Percentiles rank a stretch among this genome's conserved stretches.
phyloP scores from a whole-genome alignment of 2,329 filamentous ascomycete genomes.

The Xylaria multiplex region DNA sequence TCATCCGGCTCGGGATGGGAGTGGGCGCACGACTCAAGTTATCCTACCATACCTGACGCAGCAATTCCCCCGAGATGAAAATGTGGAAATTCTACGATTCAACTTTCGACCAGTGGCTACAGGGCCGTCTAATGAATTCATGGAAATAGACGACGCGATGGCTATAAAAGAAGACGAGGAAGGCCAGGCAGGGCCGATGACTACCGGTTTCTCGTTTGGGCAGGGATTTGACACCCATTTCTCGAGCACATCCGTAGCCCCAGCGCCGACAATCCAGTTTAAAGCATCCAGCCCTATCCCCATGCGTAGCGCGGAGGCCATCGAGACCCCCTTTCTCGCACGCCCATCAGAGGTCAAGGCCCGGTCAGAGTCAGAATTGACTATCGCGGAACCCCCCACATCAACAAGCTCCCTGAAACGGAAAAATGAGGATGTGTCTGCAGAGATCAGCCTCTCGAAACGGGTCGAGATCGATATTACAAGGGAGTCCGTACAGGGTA shows the following conservation, averaged over 20 bases:
- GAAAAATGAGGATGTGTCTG: constrained; percentile 54
- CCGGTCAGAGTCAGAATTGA: constrained; percentile 33
- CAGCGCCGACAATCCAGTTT: constrained; percentile 25
- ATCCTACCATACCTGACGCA: constrained; percentile 82
- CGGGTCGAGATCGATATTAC: constrained; percentile 50
- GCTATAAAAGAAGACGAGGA: constrained; percentile 48
- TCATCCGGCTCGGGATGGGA: constrained; percentile 74
- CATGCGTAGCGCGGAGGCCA: constrained; percentile 26
- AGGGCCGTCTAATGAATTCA: constrained; percentile 43
- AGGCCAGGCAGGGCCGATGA: constrained; percentile 39
- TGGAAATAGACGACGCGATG: constrained; percentile 51
- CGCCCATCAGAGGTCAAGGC: constrained; percentile 41
- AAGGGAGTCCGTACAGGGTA: constrained; percentile 24
- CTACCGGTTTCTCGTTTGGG: constrained; percentile 40
- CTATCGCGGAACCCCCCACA: constrained; percentile 29
- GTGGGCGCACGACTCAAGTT: constrained; percentile 73
- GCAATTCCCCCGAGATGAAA: constrained; percentile 69
- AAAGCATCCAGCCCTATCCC: constrained; percentile 29
- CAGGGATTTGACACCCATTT: constrained; percentile 36
- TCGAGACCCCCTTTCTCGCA: constrained; percentile 43
- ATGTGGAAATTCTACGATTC: constrained; percentile 76
- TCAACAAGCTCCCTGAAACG: constrained; percentile 52
- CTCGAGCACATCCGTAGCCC: constrained; percentile 25
- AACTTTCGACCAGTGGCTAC: constrained; percentile 60
- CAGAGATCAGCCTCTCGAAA: constrained; percentile 52